phyloP scores from a whole-genome alignment of 495 filamentous ascomycete species.

The Penicillium chermesinum region DNA sequence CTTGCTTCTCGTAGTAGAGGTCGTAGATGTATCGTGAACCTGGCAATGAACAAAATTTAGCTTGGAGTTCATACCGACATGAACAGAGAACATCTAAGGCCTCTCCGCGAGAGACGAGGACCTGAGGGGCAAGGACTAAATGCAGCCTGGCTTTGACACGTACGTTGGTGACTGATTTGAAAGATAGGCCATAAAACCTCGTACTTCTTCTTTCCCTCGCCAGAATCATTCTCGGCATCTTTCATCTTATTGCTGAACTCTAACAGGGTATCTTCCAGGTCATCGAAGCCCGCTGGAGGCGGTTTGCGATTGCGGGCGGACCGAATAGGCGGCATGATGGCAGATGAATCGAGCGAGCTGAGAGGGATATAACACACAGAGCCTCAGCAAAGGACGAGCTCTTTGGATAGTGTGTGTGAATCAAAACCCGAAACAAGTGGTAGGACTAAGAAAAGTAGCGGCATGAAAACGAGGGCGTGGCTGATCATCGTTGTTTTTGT shows the following conservation, averaged over 20 bases:
- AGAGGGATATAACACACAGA: too few species aligned
- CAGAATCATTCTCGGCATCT: slow-evolving; percentile 80
- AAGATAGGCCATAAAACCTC: slow-evolving; percentile 96
- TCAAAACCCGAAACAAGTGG: not conserved
- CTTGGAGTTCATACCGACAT: not conserved
- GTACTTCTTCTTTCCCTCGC: slow-evolving; percentile 75
- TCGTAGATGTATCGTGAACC: slow-evolving; percentile 91
- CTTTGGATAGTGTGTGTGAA: too few species aligned
- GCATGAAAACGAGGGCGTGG: not conserved
- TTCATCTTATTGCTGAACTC: slow-evolving; percentile 99
- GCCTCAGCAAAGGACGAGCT: too few species aligned
- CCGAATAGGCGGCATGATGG: slow-evolving; percentile 78
- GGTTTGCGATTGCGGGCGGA: slow-evolving; percentile 74
- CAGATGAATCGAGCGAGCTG: too few species aligned
- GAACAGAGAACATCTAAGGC: not conserved
- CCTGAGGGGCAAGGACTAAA: not conserved
- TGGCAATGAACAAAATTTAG: slow-evolving; percentile 19
- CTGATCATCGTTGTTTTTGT: slow-evolving; percentile 27
- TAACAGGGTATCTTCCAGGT: slow-evolving; percentile 93
- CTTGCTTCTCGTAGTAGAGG: slow-evolving; percentile 95
- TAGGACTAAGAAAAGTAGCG: slow-evolving; percentile 3
- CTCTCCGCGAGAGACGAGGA: not conserved
- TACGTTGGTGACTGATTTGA: slow-evolving; percentile 93
- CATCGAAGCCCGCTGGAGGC: slow-evolving; percentile 90
- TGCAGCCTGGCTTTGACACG: slow-evolving; percentile 18